These are phyloP conservation scores for Coemansia erecta DNA, from an alignment of 192 early-diverging fungal species.

Conservation along the genomic window DNA sequence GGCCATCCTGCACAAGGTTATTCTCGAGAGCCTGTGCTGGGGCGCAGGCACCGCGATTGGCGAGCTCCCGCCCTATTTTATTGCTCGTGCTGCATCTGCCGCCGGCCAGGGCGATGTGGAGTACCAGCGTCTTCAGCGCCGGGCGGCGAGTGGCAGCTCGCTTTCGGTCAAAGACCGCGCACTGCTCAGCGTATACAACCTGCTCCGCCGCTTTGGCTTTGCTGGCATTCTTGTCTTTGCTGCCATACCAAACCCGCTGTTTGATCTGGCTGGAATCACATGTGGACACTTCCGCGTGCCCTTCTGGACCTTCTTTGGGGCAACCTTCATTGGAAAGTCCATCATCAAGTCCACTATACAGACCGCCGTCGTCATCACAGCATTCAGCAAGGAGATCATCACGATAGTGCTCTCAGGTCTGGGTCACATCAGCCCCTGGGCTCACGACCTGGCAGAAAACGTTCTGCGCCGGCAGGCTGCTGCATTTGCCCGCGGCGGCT, in stretches of 20 bases:
- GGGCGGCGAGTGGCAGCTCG: conserved; percentile 19
- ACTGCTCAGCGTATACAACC: conserved; percentile 63
- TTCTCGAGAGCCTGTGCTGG: conserved; percentile 85
- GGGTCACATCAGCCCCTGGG: conserved; percentile 53
- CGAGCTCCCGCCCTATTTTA: conserved; percentile 94
- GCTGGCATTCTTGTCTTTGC: conserved; percentile 89
- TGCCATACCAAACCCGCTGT: conserved; percentile 95
- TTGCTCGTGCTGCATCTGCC: conserved; percentile 68
- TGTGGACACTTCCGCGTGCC: conserved; percentile 90
- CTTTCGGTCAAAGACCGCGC: conserved; percentile 68
- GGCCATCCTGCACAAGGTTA: conserved; percentile 67
- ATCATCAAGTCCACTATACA: conserved; percentile 83
- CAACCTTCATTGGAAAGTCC: conserved; percentile 92
- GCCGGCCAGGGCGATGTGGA: conserved; percentile 39
- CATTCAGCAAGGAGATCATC: conserved; percentile 79
- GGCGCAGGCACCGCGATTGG: conserved; percentile 90
- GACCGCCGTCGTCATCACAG: conserved; percentile 75
- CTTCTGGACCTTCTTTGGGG: conserved; percentile 93
- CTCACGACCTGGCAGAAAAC: conserved; percentile 59
- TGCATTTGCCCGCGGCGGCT: conserved; percentile 13
- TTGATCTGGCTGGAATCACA: conserved; percentile 94
- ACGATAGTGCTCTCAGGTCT: conserved; percentile 58
- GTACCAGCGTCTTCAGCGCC: conserved; percentile 41
- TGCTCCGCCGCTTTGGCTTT: conserved; percentile 81
- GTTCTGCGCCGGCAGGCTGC: conserved; percentile 48